Conservation (phyloP, 2,329 filamentous ascomycete species). For the Arthroderma uncinatum region DNA sequence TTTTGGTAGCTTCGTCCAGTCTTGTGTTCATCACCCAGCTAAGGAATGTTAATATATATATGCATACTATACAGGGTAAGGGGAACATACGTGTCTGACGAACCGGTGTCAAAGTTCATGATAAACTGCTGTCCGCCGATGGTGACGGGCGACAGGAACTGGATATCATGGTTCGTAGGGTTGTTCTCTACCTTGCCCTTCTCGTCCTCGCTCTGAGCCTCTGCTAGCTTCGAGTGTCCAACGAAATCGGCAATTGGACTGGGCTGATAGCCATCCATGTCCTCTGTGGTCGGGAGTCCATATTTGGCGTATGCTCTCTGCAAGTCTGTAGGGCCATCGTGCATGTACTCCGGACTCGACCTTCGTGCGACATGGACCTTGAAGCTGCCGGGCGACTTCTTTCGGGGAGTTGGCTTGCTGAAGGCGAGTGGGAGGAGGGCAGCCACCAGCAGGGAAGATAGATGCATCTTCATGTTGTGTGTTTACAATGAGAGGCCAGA, state of each 20-base stretch:
- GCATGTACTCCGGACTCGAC: conserved; percentile 42
- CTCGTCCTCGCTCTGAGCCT: conserved; percentile 20
- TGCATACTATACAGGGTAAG: background rate
- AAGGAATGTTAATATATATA: conserved; percentile 3
- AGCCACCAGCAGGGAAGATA: conserved; percentile 15
- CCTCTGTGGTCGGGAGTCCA: conserved; percentile 41
- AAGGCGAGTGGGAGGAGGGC: background rate
- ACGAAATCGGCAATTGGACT: background rate
- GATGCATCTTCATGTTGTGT: background rate
- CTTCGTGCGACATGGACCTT: conserved; percentile 49
- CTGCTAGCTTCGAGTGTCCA: conserved; percentile 15
- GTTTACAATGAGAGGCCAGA: background rate
- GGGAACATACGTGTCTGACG: conserved; percentile 51
- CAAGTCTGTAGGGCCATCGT: conserved; percentile 52
- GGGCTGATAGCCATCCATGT: conserved; percentile 17
- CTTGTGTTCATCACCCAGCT: conserved; percentile 60
- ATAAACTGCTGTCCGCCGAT: conserved; percentile 59
- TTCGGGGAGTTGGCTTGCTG: conserved; percentile 20
- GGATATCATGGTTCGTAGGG: conserved; percentile 53
- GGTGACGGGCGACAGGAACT: conserved; percentile 59
- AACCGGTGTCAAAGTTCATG: conserved; percentile 66
- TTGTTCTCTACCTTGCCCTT: conserved; percentile 53
- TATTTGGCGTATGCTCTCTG: conserved; percentile 59
- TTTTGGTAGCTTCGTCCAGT: conserved; percentile 37
- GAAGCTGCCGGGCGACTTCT: conserved; percentile 40